Base-by-base conservation (phyloP, 768 basidiomycete genomes). In the Dioszegia hungarica region DNA sequence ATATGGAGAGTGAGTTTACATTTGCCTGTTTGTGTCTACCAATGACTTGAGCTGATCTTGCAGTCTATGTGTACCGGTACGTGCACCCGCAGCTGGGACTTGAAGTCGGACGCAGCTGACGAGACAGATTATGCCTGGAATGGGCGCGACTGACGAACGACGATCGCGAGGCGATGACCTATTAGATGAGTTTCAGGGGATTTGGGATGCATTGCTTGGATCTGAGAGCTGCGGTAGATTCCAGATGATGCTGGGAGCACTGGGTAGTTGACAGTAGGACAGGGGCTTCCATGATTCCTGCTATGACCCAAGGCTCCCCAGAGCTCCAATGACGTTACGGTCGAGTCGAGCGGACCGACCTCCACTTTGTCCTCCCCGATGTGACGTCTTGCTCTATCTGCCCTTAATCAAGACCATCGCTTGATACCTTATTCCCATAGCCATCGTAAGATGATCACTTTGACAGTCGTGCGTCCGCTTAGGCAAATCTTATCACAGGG, bases 51-150 rank as follows among this genome's bases (percentile, higher is more conserved):
- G 31, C 53, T 57, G 47, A 54, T 25, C 11, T 40, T 29, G 25
- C 46, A 53, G 44, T 59, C 24, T 48, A 48, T 31, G 52, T 63
- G 28, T 57, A 51, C 27, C 25, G 45, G 41, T 43, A 25, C 17
- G 38, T 9, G 15, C n/a, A 29, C 44, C n/a, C n/a, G n/a, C n/a
- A 33, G 31, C 31, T 28, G 24, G 29, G 25, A 37, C 24, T 78
- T 39, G 22, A 44, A 29, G 47, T 50, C 41, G 15, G 33, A 10
- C 17, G 22, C 8, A 20, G 19, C 50, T 41, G 37, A 94, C 72
- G 85, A 92, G 94, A 89, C 76, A 81, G 92, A 64, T 78, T 94
- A 20, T 88, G 87, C 63, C 75, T 95, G 40, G 92, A 95, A 74
- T 97, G 90, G 80, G 90, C 86, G 29, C 78, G 92, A 15, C 78